Evolutionary conservation across 2,329 filamentous ascomycete species (phyloP), one percentile per base, ranked within the genome.

Genomic region (Penicillium paneum): DNA sequence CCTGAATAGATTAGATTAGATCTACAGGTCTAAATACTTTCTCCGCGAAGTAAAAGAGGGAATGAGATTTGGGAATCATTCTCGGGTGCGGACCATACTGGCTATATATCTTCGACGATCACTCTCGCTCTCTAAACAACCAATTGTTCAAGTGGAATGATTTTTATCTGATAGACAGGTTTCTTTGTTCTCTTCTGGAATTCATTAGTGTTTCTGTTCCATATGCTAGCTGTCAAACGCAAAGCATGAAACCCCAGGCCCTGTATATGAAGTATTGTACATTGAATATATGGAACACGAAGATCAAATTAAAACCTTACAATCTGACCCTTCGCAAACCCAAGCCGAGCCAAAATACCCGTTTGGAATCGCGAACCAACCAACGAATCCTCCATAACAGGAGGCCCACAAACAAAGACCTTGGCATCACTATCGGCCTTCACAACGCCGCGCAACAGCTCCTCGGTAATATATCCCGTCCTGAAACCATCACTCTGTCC

Each of bases 341-440:
- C 85, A 59, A 88, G 62, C 65, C 84, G 74, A 12, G 73, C 70
- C 63, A 89, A 62, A 31, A 86, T 75, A 0, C 85, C 85, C 1
- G 66, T 63, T 12, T 73, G 66, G 8, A 36, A 32, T 29, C 56
- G 43, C 12, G 58, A 58, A 24, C 72, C 73, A 32, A 64, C 66
- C 69, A 71, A 69, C 4, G 65, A 61, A 31, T 74, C 75, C 68
- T 88, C 83, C 85, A 90, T 88, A 0, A 78, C 77, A 1, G 86
- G 85, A 17, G 87, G 87, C 0, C 87, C 87, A 66, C 86, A 89
- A 1, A 90, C 76, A 64, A 89, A 86, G 0, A 90, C 83, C 70
- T 87, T 87, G 2, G 59, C 76, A 29, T 78, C 72, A 57, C 72
- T 71, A 56, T 56, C 64, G n/a, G 62, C 64, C 6, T 73, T 70